Conservation (phyloP, 176 grass and related monocot species). For the Bonia amplexicaulis region DNA sequence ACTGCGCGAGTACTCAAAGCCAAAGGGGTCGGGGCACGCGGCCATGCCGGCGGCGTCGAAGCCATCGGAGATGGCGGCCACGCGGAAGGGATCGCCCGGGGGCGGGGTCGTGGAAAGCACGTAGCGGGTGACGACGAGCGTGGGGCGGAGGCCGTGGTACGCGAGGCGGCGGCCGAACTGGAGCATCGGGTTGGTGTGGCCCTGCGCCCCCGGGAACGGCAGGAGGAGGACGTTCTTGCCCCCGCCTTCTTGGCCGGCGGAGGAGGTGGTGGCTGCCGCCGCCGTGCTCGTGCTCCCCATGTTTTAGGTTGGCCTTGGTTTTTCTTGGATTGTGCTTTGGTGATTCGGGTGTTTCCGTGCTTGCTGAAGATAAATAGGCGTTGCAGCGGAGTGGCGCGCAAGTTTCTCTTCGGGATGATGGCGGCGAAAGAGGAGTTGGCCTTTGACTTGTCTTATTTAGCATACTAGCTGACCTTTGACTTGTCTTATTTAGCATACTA, state of each 20-base stretch:
- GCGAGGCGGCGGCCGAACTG: conserved; percentile 4
- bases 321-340: neutral
- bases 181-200: conserved; percentile 29
- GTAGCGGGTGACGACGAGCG: neutral
- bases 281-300: no score
- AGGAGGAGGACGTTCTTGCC: neutral
- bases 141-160: conserved; percentile 11
- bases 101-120: neutral
- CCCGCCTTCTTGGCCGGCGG: neutral
- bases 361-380: neutral
- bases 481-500: no score
- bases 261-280: no score
- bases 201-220: neutral
- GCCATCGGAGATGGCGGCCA: conserved; percentile 39
- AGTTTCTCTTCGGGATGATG: neutral
- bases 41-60: conserved; percentile 10
- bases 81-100: neutral
- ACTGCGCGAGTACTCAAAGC: neutral
- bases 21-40: neutral
- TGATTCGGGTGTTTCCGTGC: no score
- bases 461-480: no score
- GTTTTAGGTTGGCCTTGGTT: neutral
- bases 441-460: no score
- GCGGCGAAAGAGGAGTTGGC: no score
- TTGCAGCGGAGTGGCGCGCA: neutral